Base-by-base conservation (phyloP, 345 rosid species). In the Raphanus sativus region DNA sequence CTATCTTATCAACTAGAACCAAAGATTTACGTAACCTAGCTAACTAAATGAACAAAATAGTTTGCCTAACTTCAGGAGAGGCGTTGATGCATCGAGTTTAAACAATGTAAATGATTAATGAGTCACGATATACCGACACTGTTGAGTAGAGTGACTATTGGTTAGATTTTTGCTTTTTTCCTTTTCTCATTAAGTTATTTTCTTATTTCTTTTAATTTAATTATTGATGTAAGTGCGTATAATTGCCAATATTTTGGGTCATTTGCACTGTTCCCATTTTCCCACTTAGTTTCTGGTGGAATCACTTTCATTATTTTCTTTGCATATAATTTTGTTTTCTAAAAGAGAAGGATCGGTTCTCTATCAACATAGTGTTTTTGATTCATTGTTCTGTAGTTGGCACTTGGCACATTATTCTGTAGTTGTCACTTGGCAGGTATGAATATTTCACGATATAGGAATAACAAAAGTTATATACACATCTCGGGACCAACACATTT, bases 251-350 rank as follows among this genome's bases (percentile, higher is more conserved):
- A 38, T 73, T 67, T 68, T 67, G 50, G 38, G 69, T 52, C 61
- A 17, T 73, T 67, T 36, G 15, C 21, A 73, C 66, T 73, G 70
- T 79, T 67, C 30, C 30, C 59, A 73, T 36, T 60, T 61, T 58
- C 17, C 77, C 81, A 67, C 64, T 61, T 74, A 62, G 40, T 54
- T 67, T 79, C 59, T 74, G 75, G 75, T 79, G 78, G 75, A 74
- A 62, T 40, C 61, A 29, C 60, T 79, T 62, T 62, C 52, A 62
- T 73, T 73, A 40, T 67, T 72, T 71, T 73, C 64, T 72, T n/a
- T 65, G 24, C 67, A 70, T 71, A 60, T 45, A 78, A 59, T 65
- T 48, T 71, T 59, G 40, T 70, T 72, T 15, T 52, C 25, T 52
- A 10, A 12, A 33, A 65, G 54, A 52, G 59, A 24, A 26, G 59